phyloP scores from a whole-genome alignment of 805 yeast genomes.

The Hanseniaspora guilliermondii region DNA sequence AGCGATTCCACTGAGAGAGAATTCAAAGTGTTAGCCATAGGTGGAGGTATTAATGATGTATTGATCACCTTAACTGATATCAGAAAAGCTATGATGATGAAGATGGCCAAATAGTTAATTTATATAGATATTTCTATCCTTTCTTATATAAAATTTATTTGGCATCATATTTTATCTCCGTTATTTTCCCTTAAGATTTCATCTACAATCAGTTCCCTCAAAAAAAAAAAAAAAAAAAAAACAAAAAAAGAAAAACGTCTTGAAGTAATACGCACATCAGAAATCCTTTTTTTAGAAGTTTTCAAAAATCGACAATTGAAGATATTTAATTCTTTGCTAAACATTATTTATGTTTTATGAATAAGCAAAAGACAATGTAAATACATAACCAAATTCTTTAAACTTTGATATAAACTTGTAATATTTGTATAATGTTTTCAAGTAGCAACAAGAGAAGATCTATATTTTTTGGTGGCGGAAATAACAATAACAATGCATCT shows the following conservation, averaged over 20 bases:
- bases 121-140: neutral
- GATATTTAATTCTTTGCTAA: too few relatives aligned
- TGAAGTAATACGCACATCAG: too few relatives aligned
- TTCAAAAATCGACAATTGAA: neutral
- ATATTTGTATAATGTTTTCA: neutral
- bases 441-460: conserved; percentile 8
- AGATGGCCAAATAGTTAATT: neutral
- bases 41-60: conserved; percentile 12
- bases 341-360: too few relatives aligned
- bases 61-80: neutral
- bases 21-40: conserved; percentile 9
- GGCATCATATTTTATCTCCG: neutral
- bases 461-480: conserved; percentile 7
- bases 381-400: too few relatives aligned
- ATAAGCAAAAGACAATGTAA: too few relatives aligned
- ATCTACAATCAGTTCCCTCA: neutral
- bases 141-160: neutral
- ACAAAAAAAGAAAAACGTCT: too few relatives aligned
- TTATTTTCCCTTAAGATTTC: too few relatives aligned
- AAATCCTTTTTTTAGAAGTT: neutral
- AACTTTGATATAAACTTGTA: neutral
- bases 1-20: conserved; percentile 1
- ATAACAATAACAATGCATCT: neutral
- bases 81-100: conserved; percentile 10
- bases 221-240: neutral